Percentiles rank a stretch among this genome's conserved stretches.
phyloP scores from a whole-genome alignment of 2,329 filamentous ascomycete species.

The Calycina marina region DNA sequence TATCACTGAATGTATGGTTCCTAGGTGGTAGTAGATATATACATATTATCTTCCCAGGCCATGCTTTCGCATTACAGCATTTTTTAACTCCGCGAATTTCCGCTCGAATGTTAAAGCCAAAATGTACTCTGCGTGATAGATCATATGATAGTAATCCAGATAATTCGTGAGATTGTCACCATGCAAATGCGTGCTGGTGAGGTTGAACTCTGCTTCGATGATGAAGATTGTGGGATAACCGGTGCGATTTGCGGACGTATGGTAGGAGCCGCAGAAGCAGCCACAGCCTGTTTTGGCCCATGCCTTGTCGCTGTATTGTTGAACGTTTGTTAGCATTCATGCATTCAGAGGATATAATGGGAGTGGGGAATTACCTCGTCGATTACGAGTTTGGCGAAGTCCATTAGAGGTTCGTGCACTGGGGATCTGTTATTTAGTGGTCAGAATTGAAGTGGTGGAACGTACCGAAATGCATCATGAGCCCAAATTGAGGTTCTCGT shows the following conservation, averaged over 20 bases:
- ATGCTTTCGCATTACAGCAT: too few species aligned
- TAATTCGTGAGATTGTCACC: constrained; percentile 53
- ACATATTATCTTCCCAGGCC: too few species aligned
- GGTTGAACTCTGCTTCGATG: constrained; percentile 53
- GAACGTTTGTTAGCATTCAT: not conserved
- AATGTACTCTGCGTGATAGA: constrained; percentile 71
- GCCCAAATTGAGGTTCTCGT: constrained; percentile 3
- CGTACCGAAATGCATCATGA: constrained; percentile 6
- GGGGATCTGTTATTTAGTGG: constrained; percentile 9
- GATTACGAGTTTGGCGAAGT: constrained; percentile 77
- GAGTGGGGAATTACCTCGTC: constrained; percentile 26
- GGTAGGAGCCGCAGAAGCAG: constrained; percentile 59
- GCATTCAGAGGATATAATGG: not conserved
- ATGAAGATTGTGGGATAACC: constrained; percentile 60
- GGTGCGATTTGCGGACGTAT: constrained; percentile 55
- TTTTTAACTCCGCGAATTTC: too few species aligned
- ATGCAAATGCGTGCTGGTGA: constrained; percentile 50
- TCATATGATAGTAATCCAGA: constrained; percentile 72
- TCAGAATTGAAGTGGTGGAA: not conserved
- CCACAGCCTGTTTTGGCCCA: constrained; percentile 75
- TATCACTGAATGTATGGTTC: too few species aligned
- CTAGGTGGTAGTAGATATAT: too few species aligned
- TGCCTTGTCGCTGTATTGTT: constrained; percentile 69
- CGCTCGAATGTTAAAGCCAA: constrained; percentile 70
- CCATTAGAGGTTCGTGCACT: constrained; percentile 63